phyloP scores from a whole-genome alignment of 345 rosid species.

The Populus deltoides region DNA sequence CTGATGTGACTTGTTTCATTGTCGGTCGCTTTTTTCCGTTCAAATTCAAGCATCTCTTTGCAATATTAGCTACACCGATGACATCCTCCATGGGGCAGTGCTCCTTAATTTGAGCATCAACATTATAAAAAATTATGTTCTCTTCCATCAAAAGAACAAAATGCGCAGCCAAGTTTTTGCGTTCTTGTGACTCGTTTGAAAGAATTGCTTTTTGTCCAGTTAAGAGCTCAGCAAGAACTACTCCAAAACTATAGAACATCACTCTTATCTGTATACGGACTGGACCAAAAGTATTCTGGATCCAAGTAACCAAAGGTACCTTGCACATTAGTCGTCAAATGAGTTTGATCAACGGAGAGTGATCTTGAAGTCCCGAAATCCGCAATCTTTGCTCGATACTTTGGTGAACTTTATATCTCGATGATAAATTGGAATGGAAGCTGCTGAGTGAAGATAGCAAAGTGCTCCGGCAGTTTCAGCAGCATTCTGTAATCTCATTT shows the following conservation, averaged over 20 bases:
- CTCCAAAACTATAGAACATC: constrained; percentile 28
- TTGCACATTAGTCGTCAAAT: constrained; percentile 22
- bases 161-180: constrained; percentile 13
- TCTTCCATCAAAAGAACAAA: constrained; percentile 1
- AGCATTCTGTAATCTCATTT: too few relatives aligned
- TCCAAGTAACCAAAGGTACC: constrained; percentile 34
- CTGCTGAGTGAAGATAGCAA: too few relatives aligned
- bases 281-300: constrained; percentile 8
- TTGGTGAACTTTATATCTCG: too few relatives aligned
- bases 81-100: too few relatives aligned
- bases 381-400: constrained; percentile 14
- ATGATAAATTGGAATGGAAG: too few relatives aligned
- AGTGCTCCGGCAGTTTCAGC: too few relatives aligned
- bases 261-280: constrained; percentile 20
- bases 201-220: constrained; percentile 21
- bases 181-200: background rate
- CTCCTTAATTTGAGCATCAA: background rate
- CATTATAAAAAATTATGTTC: background rate
- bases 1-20: too few relatives aligned
- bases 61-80: too few relatives aligned
- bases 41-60: too few relatives aligned
- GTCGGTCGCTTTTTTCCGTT: too few relatives aligned
- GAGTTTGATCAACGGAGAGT: constrained; percentile 16
- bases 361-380: constrained; percentile 26
- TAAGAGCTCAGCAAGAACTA: constrained; percentile 17